Evolutionary conservation across 2,329 filamentous ascomycete genomes (phyloP).

Genomic region (Tolypocladium amazonense): DNA sequence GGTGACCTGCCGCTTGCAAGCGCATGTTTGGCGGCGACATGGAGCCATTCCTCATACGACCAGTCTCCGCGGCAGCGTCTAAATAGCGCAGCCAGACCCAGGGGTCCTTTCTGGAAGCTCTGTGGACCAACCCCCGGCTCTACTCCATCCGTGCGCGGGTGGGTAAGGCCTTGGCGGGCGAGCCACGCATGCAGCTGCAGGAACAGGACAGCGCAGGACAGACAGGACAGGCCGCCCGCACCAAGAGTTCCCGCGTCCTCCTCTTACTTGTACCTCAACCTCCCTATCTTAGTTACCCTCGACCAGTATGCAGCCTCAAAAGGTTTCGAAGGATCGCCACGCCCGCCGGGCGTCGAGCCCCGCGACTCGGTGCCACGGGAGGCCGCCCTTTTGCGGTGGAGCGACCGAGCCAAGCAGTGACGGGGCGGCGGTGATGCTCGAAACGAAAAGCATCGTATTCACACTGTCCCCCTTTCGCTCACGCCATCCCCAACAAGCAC

Average conservation of each 20-base stretch:
- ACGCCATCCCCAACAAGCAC: neutral
- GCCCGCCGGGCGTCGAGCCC: neutral
- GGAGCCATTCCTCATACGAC: neutral
- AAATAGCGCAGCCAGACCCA: neutral
- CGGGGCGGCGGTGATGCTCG: neutral
- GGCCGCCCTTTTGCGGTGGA: neutral
- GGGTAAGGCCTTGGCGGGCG: neutral
- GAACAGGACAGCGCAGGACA: too few species aligned
- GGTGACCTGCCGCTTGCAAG: neutral
- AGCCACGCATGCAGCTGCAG: neutral
- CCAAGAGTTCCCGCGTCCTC: neutral
- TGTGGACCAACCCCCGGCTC: neutral
- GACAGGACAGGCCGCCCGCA: neutral
- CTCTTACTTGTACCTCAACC: too few species aligned
- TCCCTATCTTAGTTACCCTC: too few species aligned
- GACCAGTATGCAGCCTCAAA: too few species aligned
- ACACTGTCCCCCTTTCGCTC: neutral
- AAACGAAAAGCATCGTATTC: neutral
- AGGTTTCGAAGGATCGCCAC: neutral
- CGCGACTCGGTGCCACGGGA: too few species aligned
- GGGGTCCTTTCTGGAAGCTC: neutral
- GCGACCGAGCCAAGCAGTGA: neutral
- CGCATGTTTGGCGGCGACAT: neutral
- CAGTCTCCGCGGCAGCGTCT: neutral
- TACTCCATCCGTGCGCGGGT: neutral